Evolutionary conservation across 257 asterid species (phyloP).

Genomic region (Vinca minor): DNA sequence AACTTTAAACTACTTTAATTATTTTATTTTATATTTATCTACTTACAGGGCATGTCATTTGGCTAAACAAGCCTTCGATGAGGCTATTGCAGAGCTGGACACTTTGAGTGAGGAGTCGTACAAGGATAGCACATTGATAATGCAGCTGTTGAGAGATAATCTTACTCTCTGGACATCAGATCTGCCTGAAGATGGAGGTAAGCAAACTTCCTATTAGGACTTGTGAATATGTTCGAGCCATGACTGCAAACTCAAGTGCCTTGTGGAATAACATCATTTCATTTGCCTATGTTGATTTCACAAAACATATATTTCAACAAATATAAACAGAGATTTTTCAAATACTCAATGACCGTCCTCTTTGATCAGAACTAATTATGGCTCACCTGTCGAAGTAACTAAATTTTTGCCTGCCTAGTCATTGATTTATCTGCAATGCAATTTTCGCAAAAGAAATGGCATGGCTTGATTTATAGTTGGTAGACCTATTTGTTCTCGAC

Average conservation of each 20-base stretch:
- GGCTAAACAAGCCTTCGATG: slow-evolving; percentile 95
- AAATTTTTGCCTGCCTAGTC: no score
- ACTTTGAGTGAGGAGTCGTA: slow-evolving; percentile 92
- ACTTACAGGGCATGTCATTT: slow-evolving; percentile 75
- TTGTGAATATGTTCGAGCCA: neutral
- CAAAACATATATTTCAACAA: neutral
- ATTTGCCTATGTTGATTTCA: neutral
- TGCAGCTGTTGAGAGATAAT: slow-evolving; percentile 93
- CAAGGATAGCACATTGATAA: slow-evolving; percentile 88
- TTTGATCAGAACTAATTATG: no score
- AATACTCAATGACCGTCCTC: neutral
- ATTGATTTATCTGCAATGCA: neutral
- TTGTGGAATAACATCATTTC: neutral
- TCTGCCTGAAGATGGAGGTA: slow-evolving; percentile 91
- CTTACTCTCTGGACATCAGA: slow-evolving; percentile 95
- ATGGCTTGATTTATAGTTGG: no score
- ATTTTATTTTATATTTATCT: neutral
- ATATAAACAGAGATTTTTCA: neutral
- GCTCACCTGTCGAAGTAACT: no score
- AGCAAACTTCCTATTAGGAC: neutral
- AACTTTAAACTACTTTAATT: neutral
- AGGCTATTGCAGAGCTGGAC: slow-evolving; percentile 85
- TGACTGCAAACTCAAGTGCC: neutral
- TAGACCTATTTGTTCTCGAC: no score
- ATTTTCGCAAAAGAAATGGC: neutral